Evolutionary conservation across 164 flowering plant genomes (phyloP), one percentile per base, ranked within the genome.

Genomic region (Sextonia rubra): DNA sequence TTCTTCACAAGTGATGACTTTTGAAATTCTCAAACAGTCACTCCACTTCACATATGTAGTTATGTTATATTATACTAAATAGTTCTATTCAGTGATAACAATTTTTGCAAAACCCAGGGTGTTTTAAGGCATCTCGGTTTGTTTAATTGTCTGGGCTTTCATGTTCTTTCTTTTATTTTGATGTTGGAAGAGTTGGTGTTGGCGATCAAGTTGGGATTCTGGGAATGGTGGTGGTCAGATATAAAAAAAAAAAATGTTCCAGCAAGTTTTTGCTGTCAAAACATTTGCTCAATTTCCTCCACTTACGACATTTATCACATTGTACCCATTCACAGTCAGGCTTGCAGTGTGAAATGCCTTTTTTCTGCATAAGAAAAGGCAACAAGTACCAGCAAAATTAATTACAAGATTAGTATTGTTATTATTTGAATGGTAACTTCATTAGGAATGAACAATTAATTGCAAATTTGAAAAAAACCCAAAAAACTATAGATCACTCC

Each of bases 101-200:
- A 88, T 93, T 77, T 94, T 93, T 20, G 77, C 83, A 18, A 93
- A 89, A 82, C 98, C 97, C 52, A 86, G 92, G 26, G 85, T 64
- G 63, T 77, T 82, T 60, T 82, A 56, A 75, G 69, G 11, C 30
- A 26, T 15, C 17, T 15, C 14, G n/a, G 17, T 52, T 52, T 52
- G 58, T 52, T 52, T 52, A 17, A 52, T 14, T 52, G n/a, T 18
- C 58, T 4, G n/a, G 20, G 20, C n/a, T 52, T 52, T 52, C n/a
- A 52, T 52, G 58, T 52, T 52, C n/a, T 20, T 52, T 52, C 58
- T 52, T 52, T 52, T 12, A 18, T 52, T 52, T 52, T 52, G 58
- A 52, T 15, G 17, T 15, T 52, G 58, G 58, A 20, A 52, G n/a
- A 52, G n/a, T 52, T 4, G 17, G 58, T 52, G 20, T 52, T 14